Evolutionary conservation across 352 stramenopile genomes (phyloP), one percentile per base, ranked within the genome.

Genomic region (Phytophthora kernoviae): DNA sequence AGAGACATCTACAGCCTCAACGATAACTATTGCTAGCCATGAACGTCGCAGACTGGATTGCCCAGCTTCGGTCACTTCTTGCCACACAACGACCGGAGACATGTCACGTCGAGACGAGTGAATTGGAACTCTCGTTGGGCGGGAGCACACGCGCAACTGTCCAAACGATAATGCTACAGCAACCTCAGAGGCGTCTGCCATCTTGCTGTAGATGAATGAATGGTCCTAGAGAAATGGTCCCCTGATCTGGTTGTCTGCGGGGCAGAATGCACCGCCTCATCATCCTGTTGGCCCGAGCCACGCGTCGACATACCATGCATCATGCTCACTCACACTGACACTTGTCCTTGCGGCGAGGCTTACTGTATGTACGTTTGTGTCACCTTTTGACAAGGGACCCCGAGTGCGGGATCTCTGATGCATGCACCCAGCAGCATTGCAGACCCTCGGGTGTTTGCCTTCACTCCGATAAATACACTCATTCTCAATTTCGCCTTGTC

Each of bases 271-370:
- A 47, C 20, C 33, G 32, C 7, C 10, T 41, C 30, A 14, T 37
- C 17, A 30, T 20, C 20, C 17, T 27, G 58, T 67, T 68, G 53
- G 59, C 24, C 15, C 53, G 32, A 58, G 52, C 37, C 52, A 68
- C 59, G 37, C 27, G 59, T 30, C 43, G 6, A 30, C 6, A 30
- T 30, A 30, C 24, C 24, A 30, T 30, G 36, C 10, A 27, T 8
- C 14, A 30, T n/a, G 9, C 10, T 58, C 46, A 64, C 15, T 8
- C 14, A 30, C 22, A 8, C 10, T 58, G 56, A 64, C 15, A 17
- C 37, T 30, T 30, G 24, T 30, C 24, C 24, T 30, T 30, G 24
- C 24, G 24, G 24, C 24, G 24, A 30, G 3, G 24, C 24, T 3
- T 30, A 30, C 24, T 6, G 24, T n/a, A n/a, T n/a, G n/a, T n/a